Conservation (phyloP, 2,329 filamentous ascomycete species). For the Colletotrichum incanum region DNA sequence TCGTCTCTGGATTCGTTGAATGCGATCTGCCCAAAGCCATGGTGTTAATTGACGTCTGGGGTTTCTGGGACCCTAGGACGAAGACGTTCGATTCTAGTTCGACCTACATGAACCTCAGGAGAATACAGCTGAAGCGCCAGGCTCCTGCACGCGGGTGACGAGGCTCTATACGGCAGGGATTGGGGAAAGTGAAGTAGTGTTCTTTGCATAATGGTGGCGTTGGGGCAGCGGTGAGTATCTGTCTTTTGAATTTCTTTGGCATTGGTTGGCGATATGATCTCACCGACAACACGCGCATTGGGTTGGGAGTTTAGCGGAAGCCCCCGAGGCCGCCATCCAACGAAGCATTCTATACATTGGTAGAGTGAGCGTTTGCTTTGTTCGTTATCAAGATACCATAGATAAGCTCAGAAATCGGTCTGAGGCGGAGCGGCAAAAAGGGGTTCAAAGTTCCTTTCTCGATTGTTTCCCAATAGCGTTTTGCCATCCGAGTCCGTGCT, state of each 20-base stretch:
- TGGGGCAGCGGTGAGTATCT: constrained; percentile 34
- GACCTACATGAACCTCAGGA: constrained; percentile 35
- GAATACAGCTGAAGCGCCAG: constrained; percentile 45
- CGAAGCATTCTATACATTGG: constrained; percentile 24
- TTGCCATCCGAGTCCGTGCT: background rate
- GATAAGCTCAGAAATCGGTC: constrained; percentile 19
- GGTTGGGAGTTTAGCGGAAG: constrained; percentile 8
- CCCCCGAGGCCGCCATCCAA: background rate
- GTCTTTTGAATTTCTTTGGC: constrained; percentile 25
- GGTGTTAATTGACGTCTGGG: constrained; percentile 66
- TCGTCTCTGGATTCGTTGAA: constrained; percentile 70
- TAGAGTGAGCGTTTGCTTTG: constrained; percentile 35
- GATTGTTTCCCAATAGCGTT: background rate
- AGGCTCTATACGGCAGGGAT: background rate
- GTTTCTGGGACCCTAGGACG: constrained; percentile 71
- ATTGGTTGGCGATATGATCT: constrained; percentile 15
- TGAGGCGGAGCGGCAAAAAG: background rate
- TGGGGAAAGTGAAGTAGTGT: background rate
- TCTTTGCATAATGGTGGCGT: constrained; percentile 39
- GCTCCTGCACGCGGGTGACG: constrained; percentile 23
- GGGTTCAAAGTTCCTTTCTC: background rate
- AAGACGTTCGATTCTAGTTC: constrained; percentile 55
- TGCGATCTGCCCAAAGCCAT: constrained; percentile 62
- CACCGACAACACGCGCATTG: constrained; percentile 10
- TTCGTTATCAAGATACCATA: constrained; percentile 39